phyloP scores from a whole-genome alignment of 1,284 basidiomycete species.

The Cutaneotrichosporon curvatum region DNA sequence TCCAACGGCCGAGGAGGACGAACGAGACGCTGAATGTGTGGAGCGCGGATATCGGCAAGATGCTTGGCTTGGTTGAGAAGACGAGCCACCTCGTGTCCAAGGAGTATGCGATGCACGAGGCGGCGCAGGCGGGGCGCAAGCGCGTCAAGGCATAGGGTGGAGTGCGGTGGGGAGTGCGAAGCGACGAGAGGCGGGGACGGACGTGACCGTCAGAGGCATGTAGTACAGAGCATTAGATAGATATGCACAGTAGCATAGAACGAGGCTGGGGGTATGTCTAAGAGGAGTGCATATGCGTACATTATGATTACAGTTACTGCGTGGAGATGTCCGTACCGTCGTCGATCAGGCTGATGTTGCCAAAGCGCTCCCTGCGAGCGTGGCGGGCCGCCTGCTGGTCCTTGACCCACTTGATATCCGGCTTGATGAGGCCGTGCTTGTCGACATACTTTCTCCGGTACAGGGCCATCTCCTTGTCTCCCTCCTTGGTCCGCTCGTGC shows the following conservation, averaged over 20 bases:
- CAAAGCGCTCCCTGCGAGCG: neutral
- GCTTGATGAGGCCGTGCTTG: constrained; percentile 8
- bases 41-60: constrained; percentile 89
- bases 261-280: no score
- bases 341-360: neutral
- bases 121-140: constrained; percentile 31
- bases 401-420: constrained; percentile 6
- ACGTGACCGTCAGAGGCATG: no score
- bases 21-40: constrained; percentile 94
- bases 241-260: no score
- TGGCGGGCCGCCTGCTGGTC: neutral
- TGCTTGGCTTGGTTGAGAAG: constrained; percentile 53
- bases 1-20: constrained; percentile 64
- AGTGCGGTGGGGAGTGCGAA: no score
- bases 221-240: no score
- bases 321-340: no score
- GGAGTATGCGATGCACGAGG: constrained; percentile 46
- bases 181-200: no score
- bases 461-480: constrained; percentile 3
- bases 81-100: constrained; percentile 51
- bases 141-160: constrained; percentile 25
- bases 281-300: no score
- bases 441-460: constrained; percentile 7
- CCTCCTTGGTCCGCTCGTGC: constrained; percentile 4
- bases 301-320: no score